These are phyloP conservation scores for Colletotrichum brevisporum DNA, from an alignment of 2,329 filamentous ascomycete species.

Conservation along the genomic window DNA sequence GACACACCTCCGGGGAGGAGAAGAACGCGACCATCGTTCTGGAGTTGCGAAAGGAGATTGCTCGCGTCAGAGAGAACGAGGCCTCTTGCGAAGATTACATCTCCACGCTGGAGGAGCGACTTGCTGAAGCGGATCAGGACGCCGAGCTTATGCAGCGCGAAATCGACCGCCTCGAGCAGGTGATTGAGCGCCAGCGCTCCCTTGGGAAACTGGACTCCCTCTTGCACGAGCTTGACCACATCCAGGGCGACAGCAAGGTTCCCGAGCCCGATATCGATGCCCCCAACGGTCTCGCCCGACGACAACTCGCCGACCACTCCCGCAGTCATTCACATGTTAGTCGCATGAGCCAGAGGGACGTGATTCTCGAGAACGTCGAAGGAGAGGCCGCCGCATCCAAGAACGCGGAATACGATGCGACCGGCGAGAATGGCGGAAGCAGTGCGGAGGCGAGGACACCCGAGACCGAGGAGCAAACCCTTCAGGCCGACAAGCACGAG, in stretches of 20 bases:
- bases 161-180: slow-evolving; percentile 92
- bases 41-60: slow-evolving; percentile 92
- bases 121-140: slow-evolving; percentile 96
- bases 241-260: slow-evolving; percentile 72
- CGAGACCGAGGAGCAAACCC: slow-evolving; percentile 36
- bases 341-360: slow-evolving; percentile 66
- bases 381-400: slow-evolving; percentile 49
- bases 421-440: slow-evolving; percentile 40
- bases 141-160: slow-evolving; percentile 97
- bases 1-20: slow-evolving; percentile 91
- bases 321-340: slow-evolving; percentile 62
- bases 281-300: slow-evolving; percentile 58
- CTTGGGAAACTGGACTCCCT: slow-evolving; percentile 95
- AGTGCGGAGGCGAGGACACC: neutral
- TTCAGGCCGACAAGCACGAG: slow-evolving; percentile 45
- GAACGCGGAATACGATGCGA: slow-evolving; percentile 45
- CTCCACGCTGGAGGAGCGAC: slow-evolving; percentile 92
- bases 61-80: slow-evolving; percentile 90
- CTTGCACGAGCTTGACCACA: slow-evolving; percentile 88
- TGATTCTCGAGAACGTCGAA: slow-evolving; percentile 68
- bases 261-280: slow-evolving; percentile 53
- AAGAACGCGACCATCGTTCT: slow-evolving; percentile 88
- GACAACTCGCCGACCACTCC: slow-evolving; percentile 65
- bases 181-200: slow-evolving; percentile 94
- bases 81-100: slow-evolving; percentile 95